phyloP scores from a whole-genome alignment of 1,139 yeast species.

The Nakaseomyces glabratus region DNA sequence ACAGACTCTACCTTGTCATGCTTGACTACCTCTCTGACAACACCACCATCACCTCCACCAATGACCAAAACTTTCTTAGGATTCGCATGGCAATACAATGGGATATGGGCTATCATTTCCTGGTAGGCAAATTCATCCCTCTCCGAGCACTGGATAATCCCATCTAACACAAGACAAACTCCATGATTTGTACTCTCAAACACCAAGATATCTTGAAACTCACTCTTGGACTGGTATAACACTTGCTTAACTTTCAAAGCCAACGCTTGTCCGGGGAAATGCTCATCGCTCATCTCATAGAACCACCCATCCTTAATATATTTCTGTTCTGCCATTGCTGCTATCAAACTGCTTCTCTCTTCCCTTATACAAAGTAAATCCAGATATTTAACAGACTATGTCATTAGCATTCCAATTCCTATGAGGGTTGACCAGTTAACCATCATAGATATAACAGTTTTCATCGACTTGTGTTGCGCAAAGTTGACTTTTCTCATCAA shows the following conservation, averaged over 20 bases:
- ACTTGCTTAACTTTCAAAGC: constrained; percentile 72
- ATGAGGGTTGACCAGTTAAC: neutral
- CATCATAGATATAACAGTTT: too few relatives aligned
- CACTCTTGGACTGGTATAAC: constrained; percentile 65
- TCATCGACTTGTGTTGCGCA: too few relatives aligned
- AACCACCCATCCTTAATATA: constrained; percentile 72
- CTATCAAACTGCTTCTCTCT: too few relatives aligned
- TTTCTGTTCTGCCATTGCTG: constrained; percentile 10
- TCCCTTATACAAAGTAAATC: too few relatives aligned
- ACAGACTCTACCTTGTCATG: constrained; percentile 63
- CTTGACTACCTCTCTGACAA: constrained; percentile 80
- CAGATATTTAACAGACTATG: too few relatives aligned
- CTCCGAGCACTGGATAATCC: constrained; percentile 86
- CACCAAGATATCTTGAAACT: constrained; percentile 81
- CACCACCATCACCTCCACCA: constrained; percentile 98
- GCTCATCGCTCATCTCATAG: constrained; percentile 73
- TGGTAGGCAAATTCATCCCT: constrained; percentile 92
- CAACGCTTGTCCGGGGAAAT: constrained; percentile 97
- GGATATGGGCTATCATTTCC: constrained; percentile 89
- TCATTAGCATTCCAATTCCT: too few relatives aligned
- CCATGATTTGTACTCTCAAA: constrained; percentile 82
- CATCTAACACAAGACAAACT: constrained; percentile 82
- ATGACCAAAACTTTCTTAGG: constrained; percentile 82
- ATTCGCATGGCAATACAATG: constrained; percentile 75
- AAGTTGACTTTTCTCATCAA: too few relatives aligned